phyloP scores from a whole-genome alignment of 192 early-diverging fungal species.

The Thamnidium elegans region DNA sequence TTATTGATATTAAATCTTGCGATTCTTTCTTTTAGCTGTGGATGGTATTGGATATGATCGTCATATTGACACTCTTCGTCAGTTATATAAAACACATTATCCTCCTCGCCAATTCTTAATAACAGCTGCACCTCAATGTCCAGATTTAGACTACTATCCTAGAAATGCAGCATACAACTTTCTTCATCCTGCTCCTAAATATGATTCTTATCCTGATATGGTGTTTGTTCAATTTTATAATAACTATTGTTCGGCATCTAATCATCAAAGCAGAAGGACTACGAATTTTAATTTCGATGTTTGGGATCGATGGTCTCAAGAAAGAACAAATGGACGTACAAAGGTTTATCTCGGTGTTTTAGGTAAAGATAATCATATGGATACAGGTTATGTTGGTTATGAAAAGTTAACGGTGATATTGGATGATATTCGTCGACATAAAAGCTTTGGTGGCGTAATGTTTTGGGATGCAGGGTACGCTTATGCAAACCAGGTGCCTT shows the following conservation, averaged over 20 bases:
- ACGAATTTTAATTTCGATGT: slow-evolving; percentile 68
- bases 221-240: slow-evolving; percentile 74
- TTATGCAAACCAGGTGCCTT: slow-evolving; percentile 19
- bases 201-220: slow-evolving; percentile 60
- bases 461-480: slow-evolving; percentile 44
- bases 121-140: slow-evolving; percentile 71
- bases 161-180: slow-evolving; percentile 50
- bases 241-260: slow-evolving; percentile 28
- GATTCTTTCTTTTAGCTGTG: not conserved
- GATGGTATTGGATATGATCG: slow-evolving; percentile 20
- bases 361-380: slow-evolving; percentile 52
- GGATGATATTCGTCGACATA: slow-evolving; percentile 27
- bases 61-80: slow-evolving; percentile 30
- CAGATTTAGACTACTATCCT: slow-evolving; percentile 59
- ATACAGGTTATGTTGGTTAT: slow-evolving; percentile 51
- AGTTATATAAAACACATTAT: slow-evolving; percentile 45
- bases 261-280: not conserved
- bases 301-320: slow-evolving; percentile 69
- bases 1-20: slow-evolving; percentile 38
- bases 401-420: slow-evolving; percentile 34
- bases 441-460: slow-evolving; percentile 69
- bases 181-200: slow-evolving; percentile 20
- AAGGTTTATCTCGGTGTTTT: slow-evolving; percentile 65
- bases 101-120: slow-evolving; percentile 45
- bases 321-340: slow-evolving; percentile 54